Evolutionary conservation across 345 rosid genomes (phyloP), one percentile per base, ranked within the genome.

Genomic region (Zanthoxylum bungeanum): DNA sequence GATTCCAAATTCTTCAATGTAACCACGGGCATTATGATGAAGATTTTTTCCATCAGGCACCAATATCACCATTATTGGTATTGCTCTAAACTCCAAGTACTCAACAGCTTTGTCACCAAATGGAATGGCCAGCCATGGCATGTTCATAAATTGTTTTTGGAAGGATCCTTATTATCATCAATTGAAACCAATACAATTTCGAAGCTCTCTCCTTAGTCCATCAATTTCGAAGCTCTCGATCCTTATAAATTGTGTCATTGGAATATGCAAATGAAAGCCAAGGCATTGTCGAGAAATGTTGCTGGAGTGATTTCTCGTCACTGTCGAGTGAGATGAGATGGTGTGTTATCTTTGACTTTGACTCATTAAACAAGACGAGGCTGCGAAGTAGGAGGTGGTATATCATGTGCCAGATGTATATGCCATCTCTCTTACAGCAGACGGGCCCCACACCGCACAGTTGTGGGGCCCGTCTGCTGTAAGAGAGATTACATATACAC

Each of bases 111-210:
- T 78, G 70, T 81, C 84, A 53, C 73, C 71, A 47, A 74, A 57
- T 42, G 87, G 85, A 34, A 84, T 62, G 24, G 79, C 73, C n/a
- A 78, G 60, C 80, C 82, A 83, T 21, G 82, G 84, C 79, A 80
- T 73, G 33, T 42, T 61, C 57, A 8, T 37, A 5, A 83, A 65
- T 55, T 75, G 56, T 4, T 55, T 55, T 71, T 63, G 53, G 63
- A 76, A 80, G 53, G 70, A 21, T 68, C 75, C 40, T 80, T 72
- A 3, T 78, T 71, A 44, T 76, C 68, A 37, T 78, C 86, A 4
- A 76, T 65, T 44, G 79, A 73, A 73, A 80, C 65, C 9, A 49
- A 51, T 36, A 83, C 72, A 40, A 84, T 66, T 71, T 81, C 85
- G 40, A 80, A 81, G 28, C 68, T 74, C 72, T 78, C 85, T 6